phyloP scores from a whole-genome alignment of 768 basidiomycete species.

The Leccinum aurantiacum region DNA sequence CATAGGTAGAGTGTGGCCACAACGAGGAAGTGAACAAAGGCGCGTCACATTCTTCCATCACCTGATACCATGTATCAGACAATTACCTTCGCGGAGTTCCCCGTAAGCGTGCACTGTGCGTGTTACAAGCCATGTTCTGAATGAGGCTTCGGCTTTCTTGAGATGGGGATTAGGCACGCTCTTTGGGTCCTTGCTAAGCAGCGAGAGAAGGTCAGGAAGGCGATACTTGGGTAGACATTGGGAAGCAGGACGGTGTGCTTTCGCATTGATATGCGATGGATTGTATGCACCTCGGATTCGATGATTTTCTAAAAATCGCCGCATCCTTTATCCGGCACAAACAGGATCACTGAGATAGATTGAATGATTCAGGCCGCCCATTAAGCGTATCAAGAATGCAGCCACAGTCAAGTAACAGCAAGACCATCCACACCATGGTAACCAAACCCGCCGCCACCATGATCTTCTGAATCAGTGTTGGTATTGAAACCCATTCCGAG shows the following conservation, averaged over 20 bases:
- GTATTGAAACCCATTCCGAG: no score
- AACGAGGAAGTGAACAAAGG: neutral
- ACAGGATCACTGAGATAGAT: no score
- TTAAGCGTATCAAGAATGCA: no score
- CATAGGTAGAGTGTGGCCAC: neutral
- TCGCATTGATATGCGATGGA: neutral
- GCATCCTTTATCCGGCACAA: no score
- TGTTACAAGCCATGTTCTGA: neutral
- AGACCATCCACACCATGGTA: no score
- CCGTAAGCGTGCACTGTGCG: neutral
- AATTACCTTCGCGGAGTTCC: neutral
- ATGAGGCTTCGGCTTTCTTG: neutral
- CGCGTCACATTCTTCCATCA: neutral
- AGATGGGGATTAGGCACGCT: neutral
- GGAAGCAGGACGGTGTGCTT: neutral
- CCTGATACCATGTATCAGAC: neutral
- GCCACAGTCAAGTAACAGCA: no score
- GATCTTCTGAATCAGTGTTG: no score
- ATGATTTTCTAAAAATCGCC: neutral
- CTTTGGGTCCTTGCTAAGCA: neutral
- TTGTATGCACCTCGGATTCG: neutral
- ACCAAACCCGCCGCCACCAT: no score
- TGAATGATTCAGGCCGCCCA: no score
- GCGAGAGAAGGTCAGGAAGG: neutral
- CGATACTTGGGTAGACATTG: neutral